Conservation (phyloP, 164 flowering plant species). For the Platanus orientalis region DNA sequence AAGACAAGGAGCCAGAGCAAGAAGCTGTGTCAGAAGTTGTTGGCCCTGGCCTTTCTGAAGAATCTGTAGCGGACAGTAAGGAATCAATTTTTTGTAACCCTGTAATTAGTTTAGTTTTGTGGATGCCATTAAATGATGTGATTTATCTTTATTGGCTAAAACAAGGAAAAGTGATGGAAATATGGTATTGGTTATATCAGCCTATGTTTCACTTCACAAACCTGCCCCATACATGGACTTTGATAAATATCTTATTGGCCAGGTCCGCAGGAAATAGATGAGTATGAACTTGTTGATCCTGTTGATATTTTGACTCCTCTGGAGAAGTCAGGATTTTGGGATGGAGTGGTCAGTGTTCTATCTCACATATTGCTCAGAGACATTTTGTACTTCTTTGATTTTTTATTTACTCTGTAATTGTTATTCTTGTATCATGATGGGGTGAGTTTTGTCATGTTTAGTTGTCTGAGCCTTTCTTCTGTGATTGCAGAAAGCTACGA, state of each 20-base stretch:
- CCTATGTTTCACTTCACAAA: background rate
- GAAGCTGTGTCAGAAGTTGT: slow-evolving; percentile 61
- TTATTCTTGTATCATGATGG: background rate
- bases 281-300: slow-evolving; percentile 97
- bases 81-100: slow-evolving; percentile 3
- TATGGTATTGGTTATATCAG: background rate
- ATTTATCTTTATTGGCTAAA: background rate
- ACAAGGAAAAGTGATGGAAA: background rate
- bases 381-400: background rate
- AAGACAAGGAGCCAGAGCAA: slow-evolving; percentile 94
- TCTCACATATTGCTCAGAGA: slow-evolving; percentile 5
- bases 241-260: slow-evolving; percentile 22
- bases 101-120: slow-evolving; percentile 1
- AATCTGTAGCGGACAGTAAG: slow-evolving; percentile 64
- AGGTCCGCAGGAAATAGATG: slow-evolving; percentile 94
- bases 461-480: slow-evolving; percentile 3
- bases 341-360: slow-evolving; percentile 83
- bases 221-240: background rate
- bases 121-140: background rate
- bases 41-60: slow-evolving; percentile 69
- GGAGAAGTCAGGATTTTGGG: slow-evolving; percentile 99
- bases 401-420: background rate
- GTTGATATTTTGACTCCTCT: slow-evolving; percentile 91
- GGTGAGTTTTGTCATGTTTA: background rate
- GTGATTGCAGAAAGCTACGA: slow-evolving; percentile 75